Conservation (phyloP, 73 alveolate genomes). For the Stentor roeselii region DNA sequence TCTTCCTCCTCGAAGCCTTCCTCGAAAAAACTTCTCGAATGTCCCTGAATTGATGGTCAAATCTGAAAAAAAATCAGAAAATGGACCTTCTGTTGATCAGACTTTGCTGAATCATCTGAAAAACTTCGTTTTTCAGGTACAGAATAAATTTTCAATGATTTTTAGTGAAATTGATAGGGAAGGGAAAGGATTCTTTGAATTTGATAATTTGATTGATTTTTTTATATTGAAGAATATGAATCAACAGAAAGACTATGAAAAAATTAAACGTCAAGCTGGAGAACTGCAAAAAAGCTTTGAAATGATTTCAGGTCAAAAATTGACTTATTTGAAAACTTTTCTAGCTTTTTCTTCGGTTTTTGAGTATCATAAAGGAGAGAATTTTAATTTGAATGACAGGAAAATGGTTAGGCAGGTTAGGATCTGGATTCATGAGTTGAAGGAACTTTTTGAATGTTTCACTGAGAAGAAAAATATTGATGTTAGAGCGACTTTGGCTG, state of each 20-base stretch:
- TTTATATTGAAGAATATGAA: background rate
- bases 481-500: background rate
- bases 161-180: background rate
- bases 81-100: background rate
- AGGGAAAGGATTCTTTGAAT: background rate
- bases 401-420: background rate
- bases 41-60: background rate
- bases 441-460: background rate
- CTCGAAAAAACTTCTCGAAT: background rate
- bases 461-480: background rate
- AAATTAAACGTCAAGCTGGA: background rate
- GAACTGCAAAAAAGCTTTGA: background rate
- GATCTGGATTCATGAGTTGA: background rate
- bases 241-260: background rate
- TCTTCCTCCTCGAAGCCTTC: background rate
- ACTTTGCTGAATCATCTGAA: background rate
- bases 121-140: background rate
- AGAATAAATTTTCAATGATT: background rate
- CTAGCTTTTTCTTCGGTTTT: background rate
- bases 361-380: background rate
- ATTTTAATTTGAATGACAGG: background rate
- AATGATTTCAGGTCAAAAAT: background rate
- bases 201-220: background rate
- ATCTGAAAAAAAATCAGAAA: background rate
- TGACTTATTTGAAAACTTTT: background rate